Evolutionary conservation across 768 basidiomycete species (phyloP).

Genomic region (Amanita polypyramis): DNA sequence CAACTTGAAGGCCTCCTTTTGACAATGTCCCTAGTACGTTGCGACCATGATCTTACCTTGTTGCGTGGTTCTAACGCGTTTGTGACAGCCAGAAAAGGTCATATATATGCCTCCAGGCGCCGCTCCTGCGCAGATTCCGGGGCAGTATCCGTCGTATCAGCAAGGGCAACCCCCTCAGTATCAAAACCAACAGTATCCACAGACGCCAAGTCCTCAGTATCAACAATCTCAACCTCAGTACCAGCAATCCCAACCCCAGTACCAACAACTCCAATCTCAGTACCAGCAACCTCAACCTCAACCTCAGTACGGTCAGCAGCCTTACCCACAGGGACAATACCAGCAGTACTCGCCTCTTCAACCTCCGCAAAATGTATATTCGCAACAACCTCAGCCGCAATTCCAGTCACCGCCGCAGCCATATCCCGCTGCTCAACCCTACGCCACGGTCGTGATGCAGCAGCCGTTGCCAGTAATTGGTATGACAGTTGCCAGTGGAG

Average conservation of each 20-base stretch:
- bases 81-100: neutral
- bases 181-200: no score
- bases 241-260: neutral
- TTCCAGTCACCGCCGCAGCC: neutral
- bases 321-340: neutral
- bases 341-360: neutral
- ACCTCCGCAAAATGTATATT: neutral
- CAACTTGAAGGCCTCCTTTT: no score
- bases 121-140: neutral
- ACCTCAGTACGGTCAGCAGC: neutral
- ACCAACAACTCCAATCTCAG: neutral
- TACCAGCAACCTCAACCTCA: neutral
- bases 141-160: neutral
- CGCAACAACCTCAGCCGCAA: neutral
- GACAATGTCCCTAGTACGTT: neutral
- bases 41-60: neutral
- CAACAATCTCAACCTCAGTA: neutral
- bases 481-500: constrained; percentile 12
- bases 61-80: no score
- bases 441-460: neutral
- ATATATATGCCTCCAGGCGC: neutral
- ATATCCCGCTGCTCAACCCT: neutral
- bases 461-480: constrained; percentile 1
- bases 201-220: neutral
- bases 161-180: neutral